These are phyloP conservation scores for Starmerella potacharoeniae DNA, from an alignment of 805 yeast species.

Conservation along the genomic window DNA sequence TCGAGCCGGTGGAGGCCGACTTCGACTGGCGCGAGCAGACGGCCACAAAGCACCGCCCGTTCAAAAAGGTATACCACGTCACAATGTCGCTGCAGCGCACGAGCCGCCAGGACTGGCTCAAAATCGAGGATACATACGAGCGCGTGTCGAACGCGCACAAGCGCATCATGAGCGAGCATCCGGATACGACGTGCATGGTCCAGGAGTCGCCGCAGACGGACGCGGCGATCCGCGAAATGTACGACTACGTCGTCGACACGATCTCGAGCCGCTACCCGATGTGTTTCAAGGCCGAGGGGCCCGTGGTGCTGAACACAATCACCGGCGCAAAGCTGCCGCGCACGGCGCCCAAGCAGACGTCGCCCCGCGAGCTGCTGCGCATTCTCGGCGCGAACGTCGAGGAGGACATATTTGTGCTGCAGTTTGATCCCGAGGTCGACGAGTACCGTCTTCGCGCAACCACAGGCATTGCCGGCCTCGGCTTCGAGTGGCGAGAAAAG, in stretches of 20 bases:
- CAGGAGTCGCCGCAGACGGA: slow-evolving; percentile 17
- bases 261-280: slow-evolving; percentile 41
- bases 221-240: slow-evolving; percentile 37
- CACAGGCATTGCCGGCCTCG: slow-evolving; percentile 55
- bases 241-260: slow-evolving; percentile 34
- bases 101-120: slow-evolving; percentile 43
- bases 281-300: slow-evolving; percentile 31
- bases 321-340: slow-evolving; percentile 5
- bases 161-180: slow-evolving; percentile 25
- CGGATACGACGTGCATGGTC: slow-evolving; percentile 8
- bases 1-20: slow-evolving; percentile 4
- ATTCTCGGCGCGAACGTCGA: slow-evolving; percentile 34
- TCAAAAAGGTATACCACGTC: slow-evolving; percentile 45
- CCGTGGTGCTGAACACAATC: slow-evolving; percentile 16
- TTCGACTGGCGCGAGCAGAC: slow-evolving; percentile 6
- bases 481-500: slow-evolving; percentile 53
- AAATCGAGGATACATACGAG: slow-evolving; percentile 50
- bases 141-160: slow-evolving; percentile 35
- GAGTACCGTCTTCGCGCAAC: slow-evolving; percentile 45
- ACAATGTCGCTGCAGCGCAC: slow-evolving; percentile 50
- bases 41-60: slow-evolving; percentile 37
- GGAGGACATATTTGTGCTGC: slow-evolving; percentile 52
- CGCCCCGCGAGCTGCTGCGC: slow-evolving; percentile 6
- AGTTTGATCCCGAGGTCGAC: slow-evolving; percentile 33
- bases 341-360: neutral